Percentiles rank a stretch among this genome's conserved stretches.
phyloP scores from a whole-genome alignment of 2,329 filamentous ascomycete genomes.

The Dryadomyces sulphureus region DNA sequence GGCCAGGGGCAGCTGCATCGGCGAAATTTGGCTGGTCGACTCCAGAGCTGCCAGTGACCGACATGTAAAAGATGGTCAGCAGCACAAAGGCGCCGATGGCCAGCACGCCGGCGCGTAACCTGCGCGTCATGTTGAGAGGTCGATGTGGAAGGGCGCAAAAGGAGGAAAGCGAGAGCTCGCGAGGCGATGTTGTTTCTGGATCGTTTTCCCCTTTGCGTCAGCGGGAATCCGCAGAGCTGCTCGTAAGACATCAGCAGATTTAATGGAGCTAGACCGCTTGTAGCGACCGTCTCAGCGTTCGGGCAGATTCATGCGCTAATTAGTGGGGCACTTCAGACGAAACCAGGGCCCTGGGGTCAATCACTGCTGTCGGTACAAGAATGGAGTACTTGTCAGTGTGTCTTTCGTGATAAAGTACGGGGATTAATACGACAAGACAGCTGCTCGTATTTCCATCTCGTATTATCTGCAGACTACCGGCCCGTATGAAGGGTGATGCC shows the following conservation, averaged over 20 bases:
- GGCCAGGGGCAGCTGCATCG: background rate
- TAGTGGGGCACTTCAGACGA: no score
- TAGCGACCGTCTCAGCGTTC: background rate
- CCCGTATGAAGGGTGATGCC: no score
- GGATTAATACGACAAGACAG: no score
- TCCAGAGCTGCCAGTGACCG: slow-evolving; percentile 1
- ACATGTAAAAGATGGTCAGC: slow-evolving; percentile 5
- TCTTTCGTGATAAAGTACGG: no score
- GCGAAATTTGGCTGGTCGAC: background rate
- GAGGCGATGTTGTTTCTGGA: background rate
- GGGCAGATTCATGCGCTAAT: background rate
- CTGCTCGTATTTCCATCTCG: no score
- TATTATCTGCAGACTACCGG: no score
- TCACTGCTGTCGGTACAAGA: no score
- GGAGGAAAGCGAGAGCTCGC: background rate
- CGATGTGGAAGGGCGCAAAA: background rate
- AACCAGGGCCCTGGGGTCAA: no score
- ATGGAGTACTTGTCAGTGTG: no score
- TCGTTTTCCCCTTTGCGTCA: background rate
- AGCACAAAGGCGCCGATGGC: slow-evolving; percentile 6
- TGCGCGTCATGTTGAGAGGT: slow-evolving; percentile 5
- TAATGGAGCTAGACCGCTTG: background rate
- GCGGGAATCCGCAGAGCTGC: background rate
- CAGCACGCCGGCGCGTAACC: slow-evolving; percentile 5
- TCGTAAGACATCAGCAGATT: background rate